Evolutionary conservation across 495 filamentous ascomycete species (phyloP).

Genomic region (Xylaria cubensis): DNA sequence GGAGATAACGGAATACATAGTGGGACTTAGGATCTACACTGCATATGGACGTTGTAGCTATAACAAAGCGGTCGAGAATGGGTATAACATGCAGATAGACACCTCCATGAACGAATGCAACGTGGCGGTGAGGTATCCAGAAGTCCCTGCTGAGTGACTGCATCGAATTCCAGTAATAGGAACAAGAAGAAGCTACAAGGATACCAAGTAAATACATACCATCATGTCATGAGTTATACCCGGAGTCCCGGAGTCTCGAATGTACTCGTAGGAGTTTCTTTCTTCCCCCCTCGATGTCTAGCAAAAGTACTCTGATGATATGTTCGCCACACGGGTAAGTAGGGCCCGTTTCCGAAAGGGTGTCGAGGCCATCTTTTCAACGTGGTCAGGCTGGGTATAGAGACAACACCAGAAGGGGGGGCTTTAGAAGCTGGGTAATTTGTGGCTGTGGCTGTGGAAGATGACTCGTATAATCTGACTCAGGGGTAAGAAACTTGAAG

Average conservation of each 20-base stretch:
- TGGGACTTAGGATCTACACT: neutral
- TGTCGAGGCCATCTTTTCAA: neutral
- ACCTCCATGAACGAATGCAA: neutral
- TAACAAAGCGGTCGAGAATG: neutral
- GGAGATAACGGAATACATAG: neutral
- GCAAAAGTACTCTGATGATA: neutral
- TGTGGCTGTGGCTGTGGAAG: neutral
- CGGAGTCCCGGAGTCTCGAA: neutral
- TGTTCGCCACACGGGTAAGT: neutral
- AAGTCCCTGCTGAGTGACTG: neutral
- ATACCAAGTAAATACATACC: neutral
- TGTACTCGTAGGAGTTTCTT: neutral
- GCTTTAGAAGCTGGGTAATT: neutral
- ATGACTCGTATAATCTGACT: neutral
- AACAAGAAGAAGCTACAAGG: neutral
- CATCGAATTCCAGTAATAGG: neutral
- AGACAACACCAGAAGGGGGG: neutral
- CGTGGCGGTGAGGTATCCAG: neutral
- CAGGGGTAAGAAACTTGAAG: neutral
- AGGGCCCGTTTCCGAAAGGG: neutral
- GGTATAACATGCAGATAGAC: neutral
- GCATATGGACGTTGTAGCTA: neutral
- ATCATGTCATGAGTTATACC: neutral
- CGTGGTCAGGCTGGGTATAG: neutral
- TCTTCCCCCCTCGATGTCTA: neutral